These are phyloP conservation scores for Turritis glabra DNA, from an alignment of 345 rosid species.

Conservation along the genomic window DNA sequence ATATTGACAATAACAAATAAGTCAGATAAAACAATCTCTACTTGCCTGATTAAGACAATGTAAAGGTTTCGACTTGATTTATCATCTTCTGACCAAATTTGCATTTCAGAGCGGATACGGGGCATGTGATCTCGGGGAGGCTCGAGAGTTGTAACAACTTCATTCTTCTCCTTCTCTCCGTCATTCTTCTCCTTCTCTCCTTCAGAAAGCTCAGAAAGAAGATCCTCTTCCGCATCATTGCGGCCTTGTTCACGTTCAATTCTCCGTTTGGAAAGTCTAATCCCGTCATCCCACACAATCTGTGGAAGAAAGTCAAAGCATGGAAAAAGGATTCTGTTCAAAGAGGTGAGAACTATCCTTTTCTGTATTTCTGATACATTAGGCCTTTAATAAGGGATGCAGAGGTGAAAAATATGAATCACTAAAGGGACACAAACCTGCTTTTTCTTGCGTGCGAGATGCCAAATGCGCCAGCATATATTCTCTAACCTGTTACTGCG, in stretches of 20 bases:
- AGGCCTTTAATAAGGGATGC: not conserved
- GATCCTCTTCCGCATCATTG: conserved; percentile 69
- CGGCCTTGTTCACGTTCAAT: conserved; percentile 76
- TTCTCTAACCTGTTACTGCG: conserved; percentile 89
- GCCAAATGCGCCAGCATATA: conserved; percentile 98
- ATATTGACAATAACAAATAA: conserved; percentile 4
- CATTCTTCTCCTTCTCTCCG: conserved; percentile 75
- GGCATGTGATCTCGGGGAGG: conserved; percentile 38
- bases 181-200: conserved; percentile 76
- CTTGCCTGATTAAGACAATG: conserved; percentile 77
- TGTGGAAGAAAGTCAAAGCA: conserved; percentile 28
- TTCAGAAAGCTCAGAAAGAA: conserved; percentile 82
- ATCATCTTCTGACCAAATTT: conserved; percentile 70
- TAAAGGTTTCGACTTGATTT: conserved; percentile 58
- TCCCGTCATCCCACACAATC: conserved; percentile 76
- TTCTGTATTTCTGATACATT: not conserved
- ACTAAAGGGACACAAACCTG: conserved; percentile 45
- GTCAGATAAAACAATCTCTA: conserved; percentile 3
- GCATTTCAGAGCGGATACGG: conserved; percentile 65
- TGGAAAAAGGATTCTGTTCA: not conserved
- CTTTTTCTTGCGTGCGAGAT: conserved; percentile 87
- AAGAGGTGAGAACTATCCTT: not conserved
- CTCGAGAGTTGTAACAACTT: conserved; percentile 40
- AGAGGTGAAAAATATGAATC: not conserved
- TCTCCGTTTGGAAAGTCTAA: conserved; percentile 59